Evolutionary conservation across 208 protist species (phyloP).

Genomic region (Crithidia brevicula): DNA sequence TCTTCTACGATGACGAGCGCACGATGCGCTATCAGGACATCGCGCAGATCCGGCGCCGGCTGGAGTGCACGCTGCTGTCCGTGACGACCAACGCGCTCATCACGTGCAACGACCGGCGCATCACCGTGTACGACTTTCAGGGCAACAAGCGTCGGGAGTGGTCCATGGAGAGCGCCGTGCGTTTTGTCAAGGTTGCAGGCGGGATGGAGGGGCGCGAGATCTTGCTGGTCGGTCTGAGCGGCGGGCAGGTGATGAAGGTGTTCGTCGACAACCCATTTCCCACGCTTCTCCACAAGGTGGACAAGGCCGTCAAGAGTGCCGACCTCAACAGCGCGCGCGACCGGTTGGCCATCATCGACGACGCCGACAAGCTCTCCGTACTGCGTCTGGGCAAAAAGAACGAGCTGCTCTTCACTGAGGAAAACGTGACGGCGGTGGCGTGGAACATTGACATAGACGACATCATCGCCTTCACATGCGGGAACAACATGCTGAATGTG

Average conservation of each 20-base stretch:
- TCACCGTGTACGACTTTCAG: conserved; percentile 93
- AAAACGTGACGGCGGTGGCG: conserved; percentile 86
- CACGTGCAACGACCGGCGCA: conserved; percentile 86
- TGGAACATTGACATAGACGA: conserved; percentile 96
- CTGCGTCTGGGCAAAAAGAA: conserved; percentile 87
- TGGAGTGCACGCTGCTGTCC: conserved; percentile 94
- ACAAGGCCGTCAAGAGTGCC: conserved; percentile 78
- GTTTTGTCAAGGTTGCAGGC: conserved; percentile 95
- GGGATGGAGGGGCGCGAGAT: conserved; percentile 90
- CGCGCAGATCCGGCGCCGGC: conserved; percentile 90
- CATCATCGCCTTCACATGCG: conserved; percentile 94
- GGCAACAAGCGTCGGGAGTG: conserved; percentile 94
- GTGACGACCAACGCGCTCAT: conserved; percentile 92
- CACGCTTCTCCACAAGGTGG: conserved; percentile 89
- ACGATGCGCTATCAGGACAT: conserved; percentile 91
- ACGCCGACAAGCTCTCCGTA: conserved; percentile 86
- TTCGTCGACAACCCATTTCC: conserved; percentile 98
- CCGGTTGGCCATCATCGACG: conserved; percentile 95
- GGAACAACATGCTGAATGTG: conserved; percentile 88
- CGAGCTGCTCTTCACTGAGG: conserved; percentile 92
- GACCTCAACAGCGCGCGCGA: conserved; percentile 89
- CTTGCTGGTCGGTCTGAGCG: conserved; percentile 94
- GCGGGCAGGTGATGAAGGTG: conserved; percentile 92
- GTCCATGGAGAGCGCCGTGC: conserved; percentile 92
- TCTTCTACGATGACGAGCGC: conserved; percentile 90